Base-by-base conservation (phyloP, 192 early-diverging fungal genomes). In the Kickxella alabastrina region DNA sequence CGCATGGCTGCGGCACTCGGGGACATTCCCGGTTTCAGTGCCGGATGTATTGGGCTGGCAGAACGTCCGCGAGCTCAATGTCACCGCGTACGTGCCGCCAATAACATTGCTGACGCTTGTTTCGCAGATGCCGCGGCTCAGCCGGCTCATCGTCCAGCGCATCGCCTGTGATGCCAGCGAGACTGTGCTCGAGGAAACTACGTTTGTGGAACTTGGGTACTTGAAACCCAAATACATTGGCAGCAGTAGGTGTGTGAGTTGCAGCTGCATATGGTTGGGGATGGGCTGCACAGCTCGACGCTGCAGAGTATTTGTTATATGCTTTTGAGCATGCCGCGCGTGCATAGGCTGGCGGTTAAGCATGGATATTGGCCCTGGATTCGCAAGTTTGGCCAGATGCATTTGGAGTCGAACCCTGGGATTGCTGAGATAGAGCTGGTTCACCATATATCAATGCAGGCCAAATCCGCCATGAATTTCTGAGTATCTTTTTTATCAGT, bases 241-340 rank as follows among this genome's bases (percentile, higher is more conserved):
- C 7, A 61, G 54, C 35, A 54, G 37, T 6, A 43, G 52, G 54
- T 60, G 13, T 42, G 59, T 12, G 49, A 61, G 29, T 19, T 65
- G 55, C 62, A 65, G 43, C 12, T 65, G 37, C 67, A 69, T 38
- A 58, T 69, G 59, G 67, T 49, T 12, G 59, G 67, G 10, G 43
- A 36, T 24, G 52, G 41, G 3, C 13, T 52, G 2, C 47, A 56
- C 4, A 37, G 35, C 1, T 36, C 60, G 4, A 63, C 60, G 15
- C 31, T 70, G 34, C 67, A 70, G 41, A 60, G 41, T 6, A 62
- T 70, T 9, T 63, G 60, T 41, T 70, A 51, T 42, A 7, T 70
- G 25, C 41, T 70, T 5, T 10, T 62, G 17, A 52, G 59, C 29
- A 58, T 70, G 50, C 60, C 67, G 1, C 2, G 15, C 13, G 45